Percentiles rank a stretch among this genome's conserved stretches.
phyloP scores from a whole-genome alignment of 164 flowering plant genomes.

The Pachysandra terminalis region DNA sequence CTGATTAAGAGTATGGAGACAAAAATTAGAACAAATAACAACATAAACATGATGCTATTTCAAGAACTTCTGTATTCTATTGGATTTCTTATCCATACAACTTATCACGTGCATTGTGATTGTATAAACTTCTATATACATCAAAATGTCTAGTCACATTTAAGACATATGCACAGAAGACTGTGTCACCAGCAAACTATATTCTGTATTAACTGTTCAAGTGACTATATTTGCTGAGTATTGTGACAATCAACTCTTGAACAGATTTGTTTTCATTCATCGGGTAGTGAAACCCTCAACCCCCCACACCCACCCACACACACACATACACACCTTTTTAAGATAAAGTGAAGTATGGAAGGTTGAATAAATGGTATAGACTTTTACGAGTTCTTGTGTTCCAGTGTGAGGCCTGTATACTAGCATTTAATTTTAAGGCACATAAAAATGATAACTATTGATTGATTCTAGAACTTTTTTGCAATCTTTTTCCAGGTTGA shows the following conservation, averaged over 20 bases:
- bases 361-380: neutral
- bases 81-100: too few species aligned
- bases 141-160: too few species aligned
- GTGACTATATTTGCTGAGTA: neutral
- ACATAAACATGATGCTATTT: too few species aligned
- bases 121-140: too few species aligned
- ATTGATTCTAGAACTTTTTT: neutral
- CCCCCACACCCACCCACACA: too few species aligned
- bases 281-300: neutral
- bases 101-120: too few species aligned
- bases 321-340: too few species aligned
- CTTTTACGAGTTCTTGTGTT: neutral
- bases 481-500: slow-evolving; percentile 42
- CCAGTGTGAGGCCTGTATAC: neutral
- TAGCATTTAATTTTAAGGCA: neutral
- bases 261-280: neutral
- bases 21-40: too few species aligned
- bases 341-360: neutral
- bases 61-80: too few species aligned
- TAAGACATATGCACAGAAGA: too few species aligned
- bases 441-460: neutral
- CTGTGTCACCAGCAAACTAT: too few species aligned
- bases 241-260: neutral
- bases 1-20: too few species aligned
- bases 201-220: neutral